Evolutionary conservation across 2,329 filamentous ascomycete genomes (phyloP).

Genomic region (Apiospora marii): DNA sequence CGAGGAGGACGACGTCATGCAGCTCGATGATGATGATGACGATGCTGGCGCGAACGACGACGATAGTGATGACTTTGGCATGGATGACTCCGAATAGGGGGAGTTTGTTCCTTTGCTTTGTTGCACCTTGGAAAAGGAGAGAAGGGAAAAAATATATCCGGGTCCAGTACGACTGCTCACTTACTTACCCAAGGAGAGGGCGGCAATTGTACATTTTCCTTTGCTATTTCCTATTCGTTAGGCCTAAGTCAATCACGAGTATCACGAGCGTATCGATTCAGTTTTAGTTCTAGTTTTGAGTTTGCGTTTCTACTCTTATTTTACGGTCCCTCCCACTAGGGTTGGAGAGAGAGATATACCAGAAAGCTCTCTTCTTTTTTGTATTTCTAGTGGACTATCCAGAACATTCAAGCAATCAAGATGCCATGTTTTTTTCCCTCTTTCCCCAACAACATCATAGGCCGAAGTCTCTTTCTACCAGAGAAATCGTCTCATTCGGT

Average conservation of each 20-base stretch:
- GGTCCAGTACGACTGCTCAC: not conserved
- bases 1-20: conserved; percentile 37
- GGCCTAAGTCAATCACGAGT: conserved; percentile 18
- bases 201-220: conserved; percentile 1
- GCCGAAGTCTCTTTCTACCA: not conserved
- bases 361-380: not conserved
- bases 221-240: not conserved
- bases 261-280: conserved; percentile 11
- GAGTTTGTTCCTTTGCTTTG: not conserved
- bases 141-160: not conserved
- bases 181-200: not conserved
- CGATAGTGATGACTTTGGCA: conserved; percentile 56
- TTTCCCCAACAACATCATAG: not conserved
- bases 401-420: not conserved
- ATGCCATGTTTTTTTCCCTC: not conserved
- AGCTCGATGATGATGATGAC: conserved; percentile 41
- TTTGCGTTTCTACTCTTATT: not conserved
- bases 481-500: too few relatives aligned
- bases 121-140: not conserved
- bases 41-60: conserved; percentile 47
- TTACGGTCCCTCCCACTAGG: not conserved
- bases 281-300: not conserved
- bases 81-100: conserved; percentile 42
- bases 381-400: conserved; percentile 9
- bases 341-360: not conserved